Base-by-base conservation (phyloP, 2,329 filamentous ascomycete genomes). In the Sporothrix dimorphospora region DNA sequence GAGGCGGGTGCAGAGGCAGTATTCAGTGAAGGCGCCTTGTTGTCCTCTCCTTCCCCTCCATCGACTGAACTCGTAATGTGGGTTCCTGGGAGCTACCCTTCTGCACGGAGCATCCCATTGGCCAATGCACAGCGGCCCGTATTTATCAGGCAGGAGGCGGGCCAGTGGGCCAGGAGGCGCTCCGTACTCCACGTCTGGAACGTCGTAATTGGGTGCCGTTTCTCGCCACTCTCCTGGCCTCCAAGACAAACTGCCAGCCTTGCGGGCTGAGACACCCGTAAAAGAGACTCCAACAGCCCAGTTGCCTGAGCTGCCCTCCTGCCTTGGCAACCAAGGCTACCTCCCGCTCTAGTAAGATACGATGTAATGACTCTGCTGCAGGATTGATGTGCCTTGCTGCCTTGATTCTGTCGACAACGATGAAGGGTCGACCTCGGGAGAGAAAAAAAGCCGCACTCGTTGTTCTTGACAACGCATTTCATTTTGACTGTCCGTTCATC, bases 1-100 rank as follows among this genome's bases (percentile, higher is more conserved):
- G 21, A 63, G 57, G 57, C 8, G 42, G 9, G 27, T 57, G 9
- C 24, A 14, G 53, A 14, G 16, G 19, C 30, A 42, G 30, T n/a
- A n/a, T 65, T 16, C 30, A 14, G 30, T 19, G 38, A 65, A 45
- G 59, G 16, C 27, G 61, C 61, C 61, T 66, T 67, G 63, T 27
- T 68, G 70, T 67, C 70, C 70, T 71, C 51, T 71, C 61, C 57
- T 21, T 57, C 53, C 53, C 53, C 34, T 24, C 57, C 30, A 57
- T 57, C 42, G 34, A 24, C 57, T 34, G n/a, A 4, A 21, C 34
- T 27, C 27, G 19, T 24, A 45, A 7, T 40, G 24, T 34, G 53
- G 30, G 57, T 40, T 34, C 19, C 4, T 63, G 34, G 45, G 65
- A 51, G 45, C 16, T 51, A n/a, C 21, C 24, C 45, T 61, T 19